Percentiles rank a stretch among this genome's conserved stretches.
Conservation (phyloP, 345 rosid genomes). For the Acer negundo region DNA sequence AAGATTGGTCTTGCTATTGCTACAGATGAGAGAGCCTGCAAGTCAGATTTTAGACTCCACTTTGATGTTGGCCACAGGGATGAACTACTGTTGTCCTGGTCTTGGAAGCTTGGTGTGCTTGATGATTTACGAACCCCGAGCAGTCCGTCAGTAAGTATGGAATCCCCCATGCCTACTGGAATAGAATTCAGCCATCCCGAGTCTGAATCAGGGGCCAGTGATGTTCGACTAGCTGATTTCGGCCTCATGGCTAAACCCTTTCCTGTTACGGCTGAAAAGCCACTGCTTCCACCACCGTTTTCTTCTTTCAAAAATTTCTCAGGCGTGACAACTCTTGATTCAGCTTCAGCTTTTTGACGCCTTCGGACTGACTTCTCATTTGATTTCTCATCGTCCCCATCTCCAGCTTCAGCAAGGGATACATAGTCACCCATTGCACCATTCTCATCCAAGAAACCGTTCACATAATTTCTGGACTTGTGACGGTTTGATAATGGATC, state of each 20-base stretch:
- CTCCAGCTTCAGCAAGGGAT: conserved; percentile 40
- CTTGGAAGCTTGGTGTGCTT: conserved; percentile 55
- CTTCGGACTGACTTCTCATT: conserved; percentile 50
- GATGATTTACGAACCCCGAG: conserved; percentile 53
- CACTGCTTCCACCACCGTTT: conserved; percentile 39
- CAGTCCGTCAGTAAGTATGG: conserved; percentile 33
- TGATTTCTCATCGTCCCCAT: conserved; percentile 42
- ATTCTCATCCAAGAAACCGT: conserved; percentile 29
- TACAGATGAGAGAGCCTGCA: conserved; percentile 48
- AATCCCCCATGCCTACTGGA: conserved; percentile 43
- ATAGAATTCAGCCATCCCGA: conserved; percentile 41
- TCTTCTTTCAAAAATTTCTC: conserved; percentile 59
- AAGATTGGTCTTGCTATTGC: conserved; percentile 52
- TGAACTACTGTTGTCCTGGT: conserved; percentile 39
- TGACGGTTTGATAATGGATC: conserved; percentile 17
- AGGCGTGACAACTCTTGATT: conserved; percentile 36
- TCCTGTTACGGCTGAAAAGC: conserved; percentile 42
- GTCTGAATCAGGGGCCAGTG: conserved; percentile 39
- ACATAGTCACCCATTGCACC: conserved; percentile 23
- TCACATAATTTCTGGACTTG: conserved; percentile 24
- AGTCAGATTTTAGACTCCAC: conserved; percentile 56
- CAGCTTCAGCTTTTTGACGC: conserved; percentile 55
- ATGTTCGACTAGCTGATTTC: conserved; percentile 50
- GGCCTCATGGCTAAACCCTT: conserved; percentile 58
- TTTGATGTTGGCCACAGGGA: conserved; percentile 48